Base-by-base conservation (phyloP, 1,284 basidiomycete genomes). In the Trametes sp. region DNA sequence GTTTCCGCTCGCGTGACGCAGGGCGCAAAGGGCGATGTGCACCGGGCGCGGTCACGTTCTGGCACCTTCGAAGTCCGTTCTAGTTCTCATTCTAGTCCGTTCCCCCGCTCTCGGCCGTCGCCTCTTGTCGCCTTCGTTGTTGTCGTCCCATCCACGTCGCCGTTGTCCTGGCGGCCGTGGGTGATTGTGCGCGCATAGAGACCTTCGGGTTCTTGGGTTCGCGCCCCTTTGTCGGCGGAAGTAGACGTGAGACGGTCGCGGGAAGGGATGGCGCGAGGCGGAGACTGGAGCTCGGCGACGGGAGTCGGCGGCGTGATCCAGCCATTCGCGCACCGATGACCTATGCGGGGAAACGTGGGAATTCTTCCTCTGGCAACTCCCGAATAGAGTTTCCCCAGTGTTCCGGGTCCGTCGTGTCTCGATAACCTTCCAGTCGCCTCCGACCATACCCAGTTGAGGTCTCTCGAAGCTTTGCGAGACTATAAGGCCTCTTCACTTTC, bases 291-390 rank as follows among this genome's bases (percentile, higher is more conserved):
- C 61, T 29, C 8, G 55, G 49, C 54, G 50, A 49, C 53, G 59
- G 59, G 54, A 62, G 57, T 42, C 51, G 50, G 42, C 29, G 50
- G 59, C 58, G 10, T n/a, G n/a, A n/a, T 26, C 24, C 16, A 28
- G 48, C 42, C 4, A n/a, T 23, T 23, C 19, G 6, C 48, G 41
- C 54, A 48, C 58, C 52, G 51, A 68, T 68, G 66, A 68, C 66
- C 63, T 68, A 64, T 68, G 67, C 62, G 67, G 67, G 67, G 67
- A 66, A 68, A 44, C 64, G 67, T 68, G 67, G 49, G 67, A 68
- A 64, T n/a, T 8, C n/a, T 13, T n/a, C 35, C 45, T 56, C 53
- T 36, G 66, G 66, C 33, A 59, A 52, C 56, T 62, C 59, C 63
- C 66, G 23, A 26, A 14, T 14, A 10, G n/a, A n/a, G 11, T 14